phyloP scores from a whole-genome alignment of 225 moss, liverwort and hornwort genomes.

The Physcomitrium patens region DNA sequence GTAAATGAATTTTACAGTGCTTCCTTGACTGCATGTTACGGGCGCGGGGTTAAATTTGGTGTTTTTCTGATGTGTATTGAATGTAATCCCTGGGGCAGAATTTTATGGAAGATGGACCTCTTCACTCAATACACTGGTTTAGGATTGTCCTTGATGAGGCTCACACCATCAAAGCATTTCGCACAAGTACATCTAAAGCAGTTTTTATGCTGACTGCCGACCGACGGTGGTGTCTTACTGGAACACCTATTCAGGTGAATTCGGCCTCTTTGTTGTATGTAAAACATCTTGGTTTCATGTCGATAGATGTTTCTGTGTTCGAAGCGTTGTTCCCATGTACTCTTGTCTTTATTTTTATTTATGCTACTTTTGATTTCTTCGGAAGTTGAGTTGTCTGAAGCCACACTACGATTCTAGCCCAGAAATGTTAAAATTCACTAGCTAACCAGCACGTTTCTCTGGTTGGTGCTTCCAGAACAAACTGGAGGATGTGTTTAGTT shows the following conservation, averaged over 20 bases:
- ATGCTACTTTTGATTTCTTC: neutral
- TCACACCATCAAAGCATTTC: conserved; percentile 78
- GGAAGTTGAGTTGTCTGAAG: neutral
- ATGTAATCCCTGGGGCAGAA: conserved; percentile 46
- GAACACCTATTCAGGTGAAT: conserved; percentile 85
- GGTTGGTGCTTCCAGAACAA: conserved; percentile 68
- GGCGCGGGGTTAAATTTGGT: neutral
- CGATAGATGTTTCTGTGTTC: neutral
- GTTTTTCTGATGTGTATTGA: conserved; percentile 14
- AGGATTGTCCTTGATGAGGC: conserved; percentile 87
- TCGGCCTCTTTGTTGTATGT: neutral
- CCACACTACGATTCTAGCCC: neutral
- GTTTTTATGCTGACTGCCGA: conserved; percentile 83
- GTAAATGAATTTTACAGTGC: neutral
- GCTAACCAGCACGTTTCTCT: neutral
- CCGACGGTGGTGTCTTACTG: conserved; percentile 93
- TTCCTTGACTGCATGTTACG: conserved; percentile 10
- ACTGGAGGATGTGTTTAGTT: conserved; percentile 85
- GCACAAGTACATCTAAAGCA: conserved; percentile 68
- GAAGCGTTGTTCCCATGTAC: neutral
- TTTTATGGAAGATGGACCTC: conserved; percentile 58
- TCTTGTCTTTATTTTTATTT: neutral
- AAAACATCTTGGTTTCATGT: neutral
- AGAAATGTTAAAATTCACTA: neutral
- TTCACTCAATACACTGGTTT: conserved; percentile 86